phyloP scores from a whole-genome alignment of 2,329 filamentous ascomycete genomes.

The Monosporascus sp. region DNA sequence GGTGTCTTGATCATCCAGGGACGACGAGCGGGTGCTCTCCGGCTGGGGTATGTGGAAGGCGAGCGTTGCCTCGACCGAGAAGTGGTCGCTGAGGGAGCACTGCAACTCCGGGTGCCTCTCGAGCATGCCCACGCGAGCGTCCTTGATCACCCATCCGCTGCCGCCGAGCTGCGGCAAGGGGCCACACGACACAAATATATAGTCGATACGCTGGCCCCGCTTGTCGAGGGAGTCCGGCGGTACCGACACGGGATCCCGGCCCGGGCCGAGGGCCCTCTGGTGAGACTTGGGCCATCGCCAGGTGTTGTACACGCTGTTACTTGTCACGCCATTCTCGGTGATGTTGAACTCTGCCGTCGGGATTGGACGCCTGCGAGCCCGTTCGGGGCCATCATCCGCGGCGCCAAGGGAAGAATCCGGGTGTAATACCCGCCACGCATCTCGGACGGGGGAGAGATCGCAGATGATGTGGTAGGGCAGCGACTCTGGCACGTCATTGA shows the following conservation, averaged over 20 bases:
- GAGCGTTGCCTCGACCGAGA: slow-evolving; percentile 80
- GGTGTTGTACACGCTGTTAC: slow-evolving; percentile 80
- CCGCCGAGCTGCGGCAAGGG: slow-evolving; percentile 11
- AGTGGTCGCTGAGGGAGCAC: slow-evolving; percentile 92
- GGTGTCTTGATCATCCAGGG: slow-evolving; percentile 8
- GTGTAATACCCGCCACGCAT: slow-evolving; percentile 80
- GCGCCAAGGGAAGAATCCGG: slow-evolving; percentile 79
- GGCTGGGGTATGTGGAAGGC: slow-evolving; percentile 33
- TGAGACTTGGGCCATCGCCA: slow-evolving; percentile 81
- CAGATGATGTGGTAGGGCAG: slow-evolving; percentile 80
- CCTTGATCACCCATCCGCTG: slow-evolving; percentile 62
- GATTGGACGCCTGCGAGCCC: slow-evolving; percentile 57
- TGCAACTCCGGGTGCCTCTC: slow-evolving; percentile 73
- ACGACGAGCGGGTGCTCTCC: slow-evolving; percentile 6
- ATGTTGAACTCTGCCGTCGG: slow-evolving; percentile 78
- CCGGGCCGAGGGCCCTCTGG: slow-evolving; percentile 62
- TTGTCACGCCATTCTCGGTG: slow-evolving; percentile 76
- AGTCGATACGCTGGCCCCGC: slow-evolving; percentile 83
- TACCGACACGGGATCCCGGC: slow-evolving; percentile 55
- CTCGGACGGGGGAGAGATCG: slow-evolving; percentile 68
- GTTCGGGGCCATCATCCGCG: slow-evolving; percentile 61
- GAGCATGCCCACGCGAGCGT: slow-evolving; percentile 71
- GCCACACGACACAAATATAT: slow-evolving; percentile 75
- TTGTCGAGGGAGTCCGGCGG: slow-evolving; percentile 64
- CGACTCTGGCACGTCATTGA: slow-evolving; percentile 91